A percentile compares a stretch with the other conserved stretches of the same genome.
phyloP scores from a whole-genome alignment of 495 filamentous ascomycete species.

The Penicillium mononematosum region DNA sequence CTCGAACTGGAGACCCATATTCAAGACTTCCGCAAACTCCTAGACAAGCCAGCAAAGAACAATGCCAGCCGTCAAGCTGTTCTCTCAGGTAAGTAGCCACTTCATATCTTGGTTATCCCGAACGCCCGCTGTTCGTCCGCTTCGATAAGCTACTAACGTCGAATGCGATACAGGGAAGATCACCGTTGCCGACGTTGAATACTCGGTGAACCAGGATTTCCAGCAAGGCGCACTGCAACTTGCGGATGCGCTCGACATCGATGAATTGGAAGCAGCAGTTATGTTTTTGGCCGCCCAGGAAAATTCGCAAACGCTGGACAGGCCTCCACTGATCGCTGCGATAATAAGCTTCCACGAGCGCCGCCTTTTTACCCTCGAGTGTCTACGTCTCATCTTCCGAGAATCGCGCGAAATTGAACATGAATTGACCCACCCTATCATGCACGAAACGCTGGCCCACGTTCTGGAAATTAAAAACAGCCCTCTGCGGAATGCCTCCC shows the following conservation, averaged over 20 bases:
- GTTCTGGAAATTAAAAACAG: slow-evolving; percentile 49
- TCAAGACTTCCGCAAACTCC: slow-evolving; percentile 69
- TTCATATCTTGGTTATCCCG: not conserved
- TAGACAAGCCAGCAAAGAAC: slow-evolving; percentile 72
- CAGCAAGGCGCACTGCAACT: slow-evolving; percentile 73
- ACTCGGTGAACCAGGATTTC: slow-evolving; percentile 82
- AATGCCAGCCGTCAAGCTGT: slow-evolving; percentile 62
- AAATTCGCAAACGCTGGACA: slow-evolving; percentile 61
- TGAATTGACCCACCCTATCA: slow-evolving; percentile 40
- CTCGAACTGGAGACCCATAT: slow-evolving; percentile 67
- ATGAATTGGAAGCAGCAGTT: slow-evolving; percentile 79
- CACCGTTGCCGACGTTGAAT: slow-evolving; percentile 66
- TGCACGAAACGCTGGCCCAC: slow-evolving; percentile 40
- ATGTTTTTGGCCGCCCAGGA: slow-evolving; percentile 68
- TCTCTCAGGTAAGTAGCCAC: slow-evolving; percentile 47
- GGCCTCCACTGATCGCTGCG: slow-evolving; percentile 66
- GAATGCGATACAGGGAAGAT: slow-evolving; percentile 59
- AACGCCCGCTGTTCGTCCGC: not conserved
- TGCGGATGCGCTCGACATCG: slow-evolving; percentile 82
- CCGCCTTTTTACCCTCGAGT: slow-evolving; percentile 75
- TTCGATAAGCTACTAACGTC: slow-evolving; percentile 32
- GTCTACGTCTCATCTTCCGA: slow-evolving; percentile 71
- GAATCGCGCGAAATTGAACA: slow-evolving; percentile 60
- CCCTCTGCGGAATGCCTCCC: slow-evolving; percentile 44
- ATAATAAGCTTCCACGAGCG: slow-evolving; percentile 83